Evolutionary conservation across 2,329 filamentous ascomycete genomes (phyloP).

Genomic region (Colletotrichum sp.): DNA sequence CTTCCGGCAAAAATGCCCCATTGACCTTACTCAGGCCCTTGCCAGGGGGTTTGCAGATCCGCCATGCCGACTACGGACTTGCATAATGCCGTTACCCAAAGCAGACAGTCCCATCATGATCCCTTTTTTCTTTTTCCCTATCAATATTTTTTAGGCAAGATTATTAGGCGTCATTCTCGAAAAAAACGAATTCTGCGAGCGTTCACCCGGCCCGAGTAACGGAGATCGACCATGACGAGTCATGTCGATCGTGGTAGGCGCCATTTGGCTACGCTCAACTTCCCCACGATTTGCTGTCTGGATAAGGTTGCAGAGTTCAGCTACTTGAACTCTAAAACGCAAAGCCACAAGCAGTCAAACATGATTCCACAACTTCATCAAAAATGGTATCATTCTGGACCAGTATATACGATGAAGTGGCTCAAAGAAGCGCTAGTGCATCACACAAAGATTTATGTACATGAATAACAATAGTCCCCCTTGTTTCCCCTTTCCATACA

Average conservation of each 20-base stretch:
- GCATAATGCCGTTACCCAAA: not conserved
- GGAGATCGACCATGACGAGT: not conserved
- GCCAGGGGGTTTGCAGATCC: not conserved
- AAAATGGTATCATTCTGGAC: not conserved
- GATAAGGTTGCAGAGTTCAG: not conserved
- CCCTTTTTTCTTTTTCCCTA: not conserved
- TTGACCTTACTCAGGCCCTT: not conserved
- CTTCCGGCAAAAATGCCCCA: not conserved
- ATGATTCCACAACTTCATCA: not conserved
- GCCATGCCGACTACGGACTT: not conserved
- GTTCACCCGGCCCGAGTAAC: not conserved
- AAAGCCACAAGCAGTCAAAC: not conserved
- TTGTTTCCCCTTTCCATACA: not conserved
- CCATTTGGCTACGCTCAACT: not conserved
- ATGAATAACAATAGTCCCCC: not conserved
- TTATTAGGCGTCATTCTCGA: not conserved
- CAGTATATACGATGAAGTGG: not conserved
- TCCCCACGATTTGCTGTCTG: not conserved
- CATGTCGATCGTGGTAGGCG: not conserved
- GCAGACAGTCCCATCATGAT: not conserved
- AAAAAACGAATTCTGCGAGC: not conserved
- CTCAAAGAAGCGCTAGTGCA: not conserved
- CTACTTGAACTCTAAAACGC: not conserved
- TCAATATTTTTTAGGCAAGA: not conserved
- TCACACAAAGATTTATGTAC: not conserved